Base-by-base conservation (phyloP, 257 asterid genomes). In the Oldenlandia corymbosa region DNA sequence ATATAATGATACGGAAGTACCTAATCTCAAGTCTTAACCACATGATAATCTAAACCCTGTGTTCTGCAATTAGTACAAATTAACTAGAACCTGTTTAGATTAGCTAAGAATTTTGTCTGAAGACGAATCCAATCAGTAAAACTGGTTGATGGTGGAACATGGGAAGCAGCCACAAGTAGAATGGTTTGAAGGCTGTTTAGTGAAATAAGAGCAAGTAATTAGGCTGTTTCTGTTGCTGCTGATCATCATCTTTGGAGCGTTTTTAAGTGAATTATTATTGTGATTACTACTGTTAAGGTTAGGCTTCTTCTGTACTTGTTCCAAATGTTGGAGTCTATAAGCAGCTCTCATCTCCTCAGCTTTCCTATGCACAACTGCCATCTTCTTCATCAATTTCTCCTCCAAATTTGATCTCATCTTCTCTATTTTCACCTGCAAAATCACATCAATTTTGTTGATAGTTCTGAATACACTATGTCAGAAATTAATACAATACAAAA, bases 311-410 rank as follows among this genome's bases (percentile, higher is more conserved):
- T 79, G 76, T 9, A 84, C 76, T 58, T 93, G 96, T 58, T 93
- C 88, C 7, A 85, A 75, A 60, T 93, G 99, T 75, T 84, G 95
- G 71, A 87, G 68, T 64, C 84, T 90, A 3, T 96, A 95, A 7
- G 83, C 51, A 18, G 84, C 84, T 60, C 94, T 85, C 95, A 83
- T 84, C 71, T 93, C 97, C 69, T 93, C 99, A 0, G 97, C 99
- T 78, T 85, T 93, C 49, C 95, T 73, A n/a, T 85, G 87, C 68
- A 87, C 99, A 8, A 80, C 79, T 0, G 87, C 95, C 96, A 90
- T 90, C 70, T 83, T 90, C 81, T 87, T 93, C 99, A 89, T 90
- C 27, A 93, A 69, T 51, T 87, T 93, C 60, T 90, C 96, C 71
- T 93, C 99, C 79, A 90, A 21, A 75, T 87, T 84, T 11, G 93